Percentiles rank a stretch among this genome's conserved stretches.
Conservation (phyloP, 805 yeast species). For the Lachancea waltii region DNA sequence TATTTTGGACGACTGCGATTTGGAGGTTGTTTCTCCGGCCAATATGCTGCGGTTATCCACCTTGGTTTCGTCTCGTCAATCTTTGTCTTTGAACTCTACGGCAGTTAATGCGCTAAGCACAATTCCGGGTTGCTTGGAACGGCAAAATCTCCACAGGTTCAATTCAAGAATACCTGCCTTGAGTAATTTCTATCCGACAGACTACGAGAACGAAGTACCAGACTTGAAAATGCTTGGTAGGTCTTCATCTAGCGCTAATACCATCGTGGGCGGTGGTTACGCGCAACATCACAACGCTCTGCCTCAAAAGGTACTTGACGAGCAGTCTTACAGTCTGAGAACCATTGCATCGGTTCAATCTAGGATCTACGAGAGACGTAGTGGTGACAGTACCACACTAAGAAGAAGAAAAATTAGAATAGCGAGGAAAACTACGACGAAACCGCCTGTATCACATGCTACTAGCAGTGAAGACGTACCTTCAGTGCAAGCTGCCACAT, state of each 20-base stretch:
- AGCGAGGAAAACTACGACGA: conserved; percentile 8
- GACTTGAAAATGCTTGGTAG: conserved; percentile 7
- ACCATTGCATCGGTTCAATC: conserved; percentile 30
- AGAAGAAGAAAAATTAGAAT: conserved; percentile 29
- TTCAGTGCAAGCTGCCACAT: too few relatives aligned
- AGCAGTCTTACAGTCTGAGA: conserved; percentile 20
- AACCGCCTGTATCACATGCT: neutral
- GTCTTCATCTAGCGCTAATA: conserved; percentile 4
- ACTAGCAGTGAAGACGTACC: neutral
- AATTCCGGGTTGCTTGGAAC: conserved; percentile 31
- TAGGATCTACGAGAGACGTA: conserved; percentile 27
- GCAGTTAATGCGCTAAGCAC: conserved; percentile 36
- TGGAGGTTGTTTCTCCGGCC: conserved; percentile 50
- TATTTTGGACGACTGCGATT: conserved; percentile 24
- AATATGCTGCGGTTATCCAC: conserved; percentile 62
- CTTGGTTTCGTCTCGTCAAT: conserved; percentile 68
- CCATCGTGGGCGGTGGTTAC: conserved; percentile 4
- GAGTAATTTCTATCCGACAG: conserved; percentile 18
- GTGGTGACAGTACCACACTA: conserved; percentile 22
- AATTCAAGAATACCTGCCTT: conserved; percentile 30
- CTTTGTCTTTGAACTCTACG: conserved; percentile 65
- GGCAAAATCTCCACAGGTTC: conserved; percentile 30
- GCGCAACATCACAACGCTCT: conserved; percentile 21
- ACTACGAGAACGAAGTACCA: conserved; percentile 3
- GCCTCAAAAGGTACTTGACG: conserved; percentile 22